Conservation (phyloP, 495 filamentous ascomycete genomes). For the Cetradonia linearis region DNA sequence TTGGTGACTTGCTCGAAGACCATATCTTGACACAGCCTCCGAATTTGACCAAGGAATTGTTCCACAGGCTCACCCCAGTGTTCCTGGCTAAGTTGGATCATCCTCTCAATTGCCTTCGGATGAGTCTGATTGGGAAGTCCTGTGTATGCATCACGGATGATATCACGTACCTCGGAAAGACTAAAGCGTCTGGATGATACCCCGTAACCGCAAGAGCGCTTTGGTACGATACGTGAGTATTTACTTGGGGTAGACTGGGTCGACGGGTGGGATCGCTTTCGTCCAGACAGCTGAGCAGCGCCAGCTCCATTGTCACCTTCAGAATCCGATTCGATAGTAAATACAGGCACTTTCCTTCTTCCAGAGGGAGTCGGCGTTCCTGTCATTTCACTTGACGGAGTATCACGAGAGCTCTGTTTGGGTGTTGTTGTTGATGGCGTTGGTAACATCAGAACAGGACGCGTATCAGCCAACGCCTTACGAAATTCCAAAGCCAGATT, state of each 20-base stretch:
- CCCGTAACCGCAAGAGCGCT: not conserved
- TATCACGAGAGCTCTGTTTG: not conserved
- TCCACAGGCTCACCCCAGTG: slow-evolving; percentile 34
- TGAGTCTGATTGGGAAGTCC: slow-evolving; percentile 35
- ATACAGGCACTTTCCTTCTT: not conserved
- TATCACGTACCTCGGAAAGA: slow-evolving; percentile 28
- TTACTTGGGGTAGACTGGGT: not conserved
- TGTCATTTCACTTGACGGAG: slow-evolving; percentile 1
- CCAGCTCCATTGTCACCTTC: slow-evolving; percentile 12
- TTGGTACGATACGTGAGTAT: not conserved
- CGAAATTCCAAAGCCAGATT: slow-evolving; percentile 32
- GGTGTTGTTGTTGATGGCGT: not conserved
- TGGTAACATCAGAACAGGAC: slow-evolving; percentile 29
- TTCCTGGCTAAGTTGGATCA: slow-evolving; percentile 32
- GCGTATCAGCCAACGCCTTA: slow-evolving; percentile 28
- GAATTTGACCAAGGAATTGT: slow-evolving; percentile 28
- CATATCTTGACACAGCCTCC: slow-evolving; percentile 28
- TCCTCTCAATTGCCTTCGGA: slow-evolving; percentile 34
- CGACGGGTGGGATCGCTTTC: slow-evolving; percentile 7
- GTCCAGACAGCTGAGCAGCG: slow-evolving; percentile 6
- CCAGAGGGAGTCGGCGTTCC: slow-evolving; percentile 7
- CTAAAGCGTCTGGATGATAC: slow-evolving; percentile 24
- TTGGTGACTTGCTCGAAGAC: slow-evolving; percentile 23
- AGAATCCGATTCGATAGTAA: slow-evolving; percentile 14
- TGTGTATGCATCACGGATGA: slow-evolving; percentile 33